Evolutionary conservation across 306 rosid species (phyloP).

Genomic region (Adenanthera pavonina): DNA sequence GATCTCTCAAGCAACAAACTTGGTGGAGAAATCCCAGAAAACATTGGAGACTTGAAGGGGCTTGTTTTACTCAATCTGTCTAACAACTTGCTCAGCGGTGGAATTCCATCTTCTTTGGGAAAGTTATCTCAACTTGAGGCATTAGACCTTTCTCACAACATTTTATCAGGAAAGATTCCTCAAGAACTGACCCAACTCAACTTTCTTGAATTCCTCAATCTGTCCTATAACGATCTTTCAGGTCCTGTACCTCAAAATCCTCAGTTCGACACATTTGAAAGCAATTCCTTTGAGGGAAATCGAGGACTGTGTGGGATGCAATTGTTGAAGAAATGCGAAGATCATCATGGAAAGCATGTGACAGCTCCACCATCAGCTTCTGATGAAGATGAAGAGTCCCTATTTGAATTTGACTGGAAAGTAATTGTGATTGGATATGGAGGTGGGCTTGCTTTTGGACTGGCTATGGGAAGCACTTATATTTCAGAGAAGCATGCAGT

Average conservation of each 20-base stretch:
- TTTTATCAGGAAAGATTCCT: conserved; percentile 30
- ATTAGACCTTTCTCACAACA: conserved; percentile 40
- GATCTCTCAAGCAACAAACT: conserved; percentile 43
- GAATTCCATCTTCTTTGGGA: conserved; percentile 38
- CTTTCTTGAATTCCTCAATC: conserved; percentile 32
- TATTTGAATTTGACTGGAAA: neutral
- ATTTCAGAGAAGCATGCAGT: neutral
- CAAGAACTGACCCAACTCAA: conserved; percentile 26
- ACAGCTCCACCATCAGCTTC: neutral
- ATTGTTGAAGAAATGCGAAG: conserved; percentile 21
- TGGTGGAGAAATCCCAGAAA: conserved; percentile 20
- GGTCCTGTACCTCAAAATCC: conserved; percentile 35
- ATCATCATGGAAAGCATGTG: neutral
- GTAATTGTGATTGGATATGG: conserved; percentile 31
- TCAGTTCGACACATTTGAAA: neutral
- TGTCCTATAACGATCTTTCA: conserved; percentile 33
- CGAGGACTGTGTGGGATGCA: conserved; percentile 38
- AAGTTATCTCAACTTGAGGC: conserved; percentile 37
- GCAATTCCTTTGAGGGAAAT: conserved; percentile 32
- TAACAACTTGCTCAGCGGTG: conserved; percentile 26
- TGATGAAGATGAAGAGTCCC: conserved; percentile 26
- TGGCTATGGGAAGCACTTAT: conserved; percentile 27
- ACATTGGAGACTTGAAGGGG: conserved; percentile 10
- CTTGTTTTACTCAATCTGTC: conserved; percentile 34
- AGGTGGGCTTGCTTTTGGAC: conserved; percentile 33